These are phyloP conservation scores for Coemansia sp. DNA, from an alignment of 192 early-diverging fungal species.

Conservation along the genomic window DNA sequence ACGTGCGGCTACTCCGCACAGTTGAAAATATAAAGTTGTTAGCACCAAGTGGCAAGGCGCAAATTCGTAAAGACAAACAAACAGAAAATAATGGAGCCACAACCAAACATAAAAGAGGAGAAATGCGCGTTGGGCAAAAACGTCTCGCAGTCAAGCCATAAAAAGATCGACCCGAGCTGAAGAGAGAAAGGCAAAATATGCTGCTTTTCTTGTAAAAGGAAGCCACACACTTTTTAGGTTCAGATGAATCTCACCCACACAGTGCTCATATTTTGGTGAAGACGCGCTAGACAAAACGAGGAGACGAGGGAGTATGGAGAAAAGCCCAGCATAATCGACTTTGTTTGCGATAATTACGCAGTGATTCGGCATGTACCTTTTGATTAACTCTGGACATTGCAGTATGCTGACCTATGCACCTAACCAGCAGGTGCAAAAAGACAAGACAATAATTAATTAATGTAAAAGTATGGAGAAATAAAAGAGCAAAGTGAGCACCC, in stretches of 20 bases:
- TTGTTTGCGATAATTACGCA: conserved; percentile 1
- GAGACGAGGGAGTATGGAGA: neutral
- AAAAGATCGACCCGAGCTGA: neutral
- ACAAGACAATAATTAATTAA: neutral
- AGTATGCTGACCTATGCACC: neutral
- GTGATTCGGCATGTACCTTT: neutral
- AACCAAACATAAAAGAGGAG: neutral
- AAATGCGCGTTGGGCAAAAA: neutral
- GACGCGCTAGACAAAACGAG: neutral
- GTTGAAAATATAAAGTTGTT: neutral
- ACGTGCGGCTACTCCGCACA: conserved; percentile 5
- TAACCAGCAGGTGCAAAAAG: conserved; percentile 3
- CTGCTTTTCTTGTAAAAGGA: neutral
- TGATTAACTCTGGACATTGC: conserved; percentile 1
- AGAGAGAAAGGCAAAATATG: neutral
- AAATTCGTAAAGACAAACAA: conserved; percentile 5
- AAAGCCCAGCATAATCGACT: neutral
- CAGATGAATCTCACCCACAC: neutral
- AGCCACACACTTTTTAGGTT: neutral
- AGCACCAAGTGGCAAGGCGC: neutral
- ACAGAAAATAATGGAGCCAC: neutral
- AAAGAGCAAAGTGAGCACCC: neutral
- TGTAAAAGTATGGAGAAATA: neutral
- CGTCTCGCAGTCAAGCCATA: neutral
- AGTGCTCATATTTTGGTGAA: neutral